Conservation (phyloP, 2,329 filamentous ascomycete species). For the Curvularia lunata region DNA sequence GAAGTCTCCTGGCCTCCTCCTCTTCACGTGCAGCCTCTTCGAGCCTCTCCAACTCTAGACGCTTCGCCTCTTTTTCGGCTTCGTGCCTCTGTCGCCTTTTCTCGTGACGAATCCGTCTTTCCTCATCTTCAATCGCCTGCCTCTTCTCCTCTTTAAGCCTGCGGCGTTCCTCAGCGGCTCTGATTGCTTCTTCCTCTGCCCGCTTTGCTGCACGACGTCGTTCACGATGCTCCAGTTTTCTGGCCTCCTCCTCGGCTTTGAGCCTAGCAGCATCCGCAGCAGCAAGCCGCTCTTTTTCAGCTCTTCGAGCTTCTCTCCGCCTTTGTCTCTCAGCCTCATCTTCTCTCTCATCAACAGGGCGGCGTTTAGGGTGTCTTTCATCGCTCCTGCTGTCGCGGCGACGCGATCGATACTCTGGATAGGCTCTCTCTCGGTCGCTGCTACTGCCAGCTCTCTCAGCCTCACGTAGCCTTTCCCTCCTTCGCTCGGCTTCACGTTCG, state of each 20-base stretch:
- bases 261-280: slow-evolving; percentile 35
- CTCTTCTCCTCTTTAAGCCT: slow-evolving; percentile 31
- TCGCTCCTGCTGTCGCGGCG: slow-evolving; percentile 37
- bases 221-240: slow-evolving; percentile 36
- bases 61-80: slow-evolving; percentile 33
- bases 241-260: slow-evolving; percentile 33
- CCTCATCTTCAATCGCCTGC: slow-evolving; percentile 34
- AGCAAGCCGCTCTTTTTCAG: slow-evolving; percentile 35
- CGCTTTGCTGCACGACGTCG: slow-evolving; percentile 34
- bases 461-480: slow-evolving; percentile 30
- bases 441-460: slow-evolving; percentile 30
- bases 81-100: slow-evolving; percentile 34
- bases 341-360: slow-evolving; percentile 32
- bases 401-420: slow-evolving; percentile 37
- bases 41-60: slow-evolving; percentile 20
- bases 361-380: slow-evolving; percentile 40
- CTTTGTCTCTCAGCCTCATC: slow-evolving; percentile 36
- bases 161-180: slow-evolving; percentile 29
- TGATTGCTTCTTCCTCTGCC: slow-evolving; percentile 31
- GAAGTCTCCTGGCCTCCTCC: slow-evolving; percentile 34
- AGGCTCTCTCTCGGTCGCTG: slow-evolving; percentile 37
- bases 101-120: slow-evolving; percentile 36
- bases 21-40: slow-evolving; percentile 28
- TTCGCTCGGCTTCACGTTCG: slow-evolving; percentile 34
- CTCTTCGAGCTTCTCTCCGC: slow-evolving; percentile 38